Base-by-base conservation (phyloP, 2,329 filamentous ascomycete species). In the Fusarium musae region DNA sequence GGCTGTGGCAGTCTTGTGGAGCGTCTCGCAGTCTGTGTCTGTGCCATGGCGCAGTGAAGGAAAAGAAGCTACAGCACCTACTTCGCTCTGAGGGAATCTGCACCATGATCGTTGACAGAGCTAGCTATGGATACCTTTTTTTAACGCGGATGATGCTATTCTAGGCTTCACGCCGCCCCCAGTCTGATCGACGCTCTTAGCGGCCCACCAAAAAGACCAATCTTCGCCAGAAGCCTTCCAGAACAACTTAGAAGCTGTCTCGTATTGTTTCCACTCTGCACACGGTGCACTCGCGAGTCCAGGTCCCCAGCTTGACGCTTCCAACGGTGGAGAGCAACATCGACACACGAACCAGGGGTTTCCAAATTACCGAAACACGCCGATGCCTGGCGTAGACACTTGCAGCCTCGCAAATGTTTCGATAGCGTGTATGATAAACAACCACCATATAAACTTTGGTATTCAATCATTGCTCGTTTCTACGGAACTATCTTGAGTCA, bases 211-310 rank as follows among this genome's bases (percentile, higher is more conserved):
- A 66, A 46, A 67, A 50, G 52, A 37, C 58, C 36, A 67, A 52
- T 60, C 43, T 61, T 63, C 57, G 54, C 52, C 74, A 77, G 75
- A 77, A 77, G 72, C 54, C 72, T 77, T 77, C 75, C 63, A 77
- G 75, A 77, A 77, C 63, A 74, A 65, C 50, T 67, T 63, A 59
- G 61, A 62, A 60, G 47, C 53, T 60, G 63, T 59, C 61, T 66
- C 60, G 57, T 56, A 52, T 59, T 65, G 59, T 69, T 66, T 59
- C 70, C 53, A 72, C 49, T 57, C 61, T 58, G 30, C 50, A 43
- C 53, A 63, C 59, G 47, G 58, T 56, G 56, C 46, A 30, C 64
- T 58, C 34, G n/a, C 43, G 47, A 50, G 34, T 32, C 54, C 43
- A 40, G 23, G 50, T 53, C 19, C n/a, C 19, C 50, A 54, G 19